These are phyloP conservation scores for Hymenoscyphus linearis DNA, from an alignment of 2,329 filamentous ascomycete genomes.

Conservation along the genomic window DNA sequence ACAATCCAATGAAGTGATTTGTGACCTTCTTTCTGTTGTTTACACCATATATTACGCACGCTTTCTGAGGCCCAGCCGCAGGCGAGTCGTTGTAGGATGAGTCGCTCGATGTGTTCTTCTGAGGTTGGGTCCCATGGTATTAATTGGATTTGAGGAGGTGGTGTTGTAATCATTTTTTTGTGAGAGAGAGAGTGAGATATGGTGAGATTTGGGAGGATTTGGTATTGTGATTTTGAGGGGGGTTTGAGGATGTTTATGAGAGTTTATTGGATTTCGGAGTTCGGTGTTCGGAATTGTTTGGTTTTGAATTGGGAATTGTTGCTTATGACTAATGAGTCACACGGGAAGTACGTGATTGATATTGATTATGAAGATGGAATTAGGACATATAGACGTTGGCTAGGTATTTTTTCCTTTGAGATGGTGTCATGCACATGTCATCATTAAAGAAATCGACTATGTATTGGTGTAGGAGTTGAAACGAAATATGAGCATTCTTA, in stretches of 20 bases:
- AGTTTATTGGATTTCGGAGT: too few species aligned
- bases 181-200: not conserved
- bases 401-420: not conserved
- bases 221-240: too few species aligned
- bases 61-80: slow-evolving; percentile 41
- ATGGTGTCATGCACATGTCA: too few species aligned
- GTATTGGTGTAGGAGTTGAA: too few species aligned
- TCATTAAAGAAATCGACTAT: too few species aligned
- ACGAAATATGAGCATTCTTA: too few species aligned
- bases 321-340: too few species aligned
- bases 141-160: slow-evolving; percentile 31
- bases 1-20: slow-evolving; percentile 13
- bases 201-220: too few species aligned
- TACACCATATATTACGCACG: slow-evolving; percentile 26
- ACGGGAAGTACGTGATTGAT: not conserved
- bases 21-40: slow-evolving; percentile 3
- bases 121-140: slow-evolving; percentile 41
- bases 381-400: too few species aligned
- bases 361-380: not conserved
- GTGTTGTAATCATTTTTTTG: not conserved
- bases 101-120: slow-evolving; percentile 36
- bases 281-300: not conserved
- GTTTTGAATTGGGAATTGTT: not conserved
- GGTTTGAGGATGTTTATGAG: too few species aligned
- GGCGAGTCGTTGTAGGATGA: slow-evolving; percentile 40